phyloP scores from a whole-genome alignment of 805 yeast species.

The Schwanniomyces pseudopolymorphus region DNA sequence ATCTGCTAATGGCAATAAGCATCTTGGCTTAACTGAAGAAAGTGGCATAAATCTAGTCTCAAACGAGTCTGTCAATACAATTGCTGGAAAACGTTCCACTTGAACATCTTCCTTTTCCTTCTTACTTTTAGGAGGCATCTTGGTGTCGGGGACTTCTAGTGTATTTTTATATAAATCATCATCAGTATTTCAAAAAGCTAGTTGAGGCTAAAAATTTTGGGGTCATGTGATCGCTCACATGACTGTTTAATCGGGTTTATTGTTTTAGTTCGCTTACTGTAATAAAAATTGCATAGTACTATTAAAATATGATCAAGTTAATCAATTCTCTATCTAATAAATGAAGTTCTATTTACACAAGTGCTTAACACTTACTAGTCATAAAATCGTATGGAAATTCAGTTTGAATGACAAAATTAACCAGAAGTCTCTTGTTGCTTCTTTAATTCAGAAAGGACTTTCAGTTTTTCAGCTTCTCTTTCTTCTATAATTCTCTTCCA shows the following conservation, averaged over 20 bases:
- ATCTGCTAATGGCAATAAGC: conserved; percentile 88
- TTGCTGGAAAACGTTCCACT: conserved; percentile 85
- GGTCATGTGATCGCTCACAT: neutral
- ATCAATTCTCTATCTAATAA: neutral
- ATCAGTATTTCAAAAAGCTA: neutral
- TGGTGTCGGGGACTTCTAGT: neutral
- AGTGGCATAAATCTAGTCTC: conserved; percentile 92
- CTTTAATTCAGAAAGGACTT: conserved; percentile 9
- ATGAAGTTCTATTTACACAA: neutral
- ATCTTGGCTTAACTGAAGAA: conserved; percentile 82
- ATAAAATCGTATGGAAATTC: neutral
- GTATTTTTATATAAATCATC: neutral
- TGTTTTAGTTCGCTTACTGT: too few relatives aligned
- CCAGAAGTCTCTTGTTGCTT: neutral
- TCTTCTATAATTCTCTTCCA: conserved; percentile 31
- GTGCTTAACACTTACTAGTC: neutral
- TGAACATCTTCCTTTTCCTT: conserved; percentile 59
- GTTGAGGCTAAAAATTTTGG: neutral
- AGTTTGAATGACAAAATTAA: neutral
- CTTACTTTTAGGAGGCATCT: conserved; percentile 49
- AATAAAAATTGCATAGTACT: too few relatives aligned
- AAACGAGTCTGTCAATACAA: conserved; percentile 91
- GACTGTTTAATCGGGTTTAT: neutral
- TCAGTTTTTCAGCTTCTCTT: conserved; percentile 18
- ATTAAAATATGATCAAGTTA: neutral